phyloP scores from a whole-genome alignment of 2,329 filamentous ascomycete species.

The Fusarium fujikuroi region DNA sequence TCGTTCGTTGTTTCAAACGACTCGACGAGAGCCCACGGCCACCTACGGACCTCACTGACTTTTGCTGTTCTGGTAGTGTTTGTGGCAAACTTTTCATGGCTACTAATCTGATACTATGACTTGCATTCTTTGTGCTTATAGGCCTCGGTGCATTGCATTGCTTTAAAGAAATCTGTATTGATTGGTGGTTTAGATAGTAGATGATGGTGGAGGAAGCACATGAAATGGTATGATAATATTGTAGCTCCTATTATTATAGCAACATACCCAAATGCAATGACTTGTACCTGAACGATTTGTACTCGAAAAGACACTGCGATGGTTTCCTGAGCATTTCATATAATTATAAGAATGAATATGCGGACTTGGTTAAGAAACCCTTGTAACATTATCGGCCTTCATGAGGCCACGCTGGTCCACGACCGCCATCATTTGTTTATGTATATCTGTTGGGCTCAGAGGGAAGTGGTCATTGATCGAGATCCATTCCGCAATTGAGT shows the following conservation, averaged over 20 bases:
- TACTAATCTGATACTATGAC: not conserved
- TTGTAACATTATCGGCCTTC: not conserved
- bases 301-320: not conserved
- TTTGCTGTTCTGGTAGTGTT: not conserved
- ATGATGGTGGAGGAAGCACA: constrained; percentile 22
- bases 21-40: not conserved
- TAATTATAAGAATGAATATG: not conserved
- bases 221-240: constrained; percentile 24
- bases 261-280: not conserved
- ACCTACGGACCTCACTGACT: not conserved
- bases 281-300: not conserved
- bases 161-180: constrained; percentile 20
- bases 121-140: not conserved
- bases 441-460: not conserved
- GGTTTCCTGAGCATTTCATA: accelerated
- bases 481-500: not conserved
- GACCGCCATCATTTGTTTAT: not conserved
- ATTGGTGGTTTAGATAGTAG: constrained; percentile 25
- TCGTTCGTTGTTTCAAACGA: not conserved
- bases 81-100: not conserved
- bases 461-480: no score
- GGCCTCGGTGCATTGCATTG: not conserved
- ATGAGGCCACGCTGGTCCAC: not conserved
- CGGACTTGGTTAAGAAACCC: not conserved
- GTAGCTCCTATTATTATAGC: constrained; percentile 30